These are phyloP conservation scores for Stephania yunnanensis DNA, from an alignment of 164 flowering plant genomes.

Conservation along the genomic window DNA sequence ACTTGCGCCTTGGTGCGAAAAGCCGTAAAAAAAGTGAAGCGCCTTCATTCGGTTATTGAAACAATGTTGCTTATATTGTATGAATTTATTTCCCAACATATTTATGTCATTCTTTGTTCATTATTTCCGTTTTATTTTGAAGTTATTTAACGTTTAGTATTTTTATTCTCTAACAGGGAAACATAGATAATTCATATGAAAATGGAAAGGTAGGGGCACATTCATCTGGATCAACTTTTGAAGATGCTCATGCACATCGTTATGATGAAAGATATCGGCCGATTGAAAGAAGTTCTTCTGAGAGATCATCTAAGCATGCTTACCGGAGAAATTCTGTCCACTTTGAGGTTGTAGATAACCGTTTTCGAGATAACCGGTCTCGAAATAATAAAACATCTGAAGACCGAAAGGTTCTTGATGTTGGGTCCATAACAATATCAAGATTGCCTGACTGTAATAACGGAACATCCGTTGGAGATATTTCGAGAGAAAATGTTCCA, in stretches of 20 bases:
- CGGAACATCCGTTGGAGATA: not conserved
- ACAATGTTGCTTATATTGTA: too few relatives aligned
- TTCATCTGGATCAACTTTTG: not conserved
- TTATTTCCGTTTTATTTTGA: not conserved
- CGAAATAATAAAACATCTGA: not conserved
- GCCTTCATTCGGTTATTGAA: too few relatives aligned
- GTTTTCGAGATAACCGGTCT: not conserved
- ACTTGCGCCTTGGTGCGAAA: too few relatives aligned
- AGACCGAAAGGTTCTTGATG: not conserved
- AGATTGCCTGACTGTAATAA: not conserved
- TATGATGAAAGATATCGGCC: not conserved
- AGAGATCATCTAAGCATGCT: not conserved
- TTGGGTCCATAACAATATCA: not conserved
- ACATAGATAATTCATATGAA: not conserved
- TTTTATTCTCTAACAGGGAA: not conserved
- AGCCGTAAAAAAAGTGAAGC: too few relatives aligned
- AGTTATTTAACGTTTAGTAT: not conserved
- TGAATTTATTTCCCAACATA: too few relatives aligned
- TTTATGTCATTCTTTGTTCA: not conserved
- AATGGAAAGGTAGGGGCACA: not conserved
- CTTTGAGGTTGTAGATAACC: not conserved
- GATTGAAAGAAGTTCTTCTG: not conserved
- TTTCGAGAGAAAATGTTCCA: not conserved
- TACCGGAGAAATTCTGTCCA: not conserved
- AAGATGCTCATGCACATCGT: not conserved